Evolutionary conservation across 768 basidiomycete genomes (phyloP), one percentile per base, ranked within the genome.

Genomic region (Amanita molliuscula): DNA sequence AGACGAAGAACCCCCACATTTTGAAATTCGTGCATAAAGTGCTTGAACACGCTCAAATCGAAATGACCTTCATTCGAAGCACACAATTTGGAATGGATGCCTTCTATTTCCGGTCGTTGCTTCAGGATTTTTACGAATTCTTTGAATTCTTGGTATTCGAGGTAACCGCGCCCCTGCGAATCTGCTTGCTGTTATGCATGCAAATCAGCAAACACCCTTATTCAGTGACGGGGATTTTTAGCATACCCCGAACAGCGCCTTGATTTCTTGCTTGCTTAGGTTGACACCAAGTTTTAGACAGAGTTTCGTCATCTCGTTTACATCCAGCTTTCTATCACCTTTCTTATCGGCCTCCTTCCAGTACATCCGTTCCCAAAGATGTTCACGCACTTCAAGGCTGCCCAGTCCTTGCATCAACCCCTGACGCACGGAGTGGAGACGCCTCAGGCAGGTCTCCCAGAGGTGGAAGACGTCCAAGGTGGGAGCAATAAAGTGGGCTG

Each of bases 81-180:
- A 34, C 49, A 44, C 6, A 76, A 61, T 44, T 70, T 67, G 54
- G 71, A 70, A 66, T 82, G 84, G 15, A 95, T 60, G 1, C 71
- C 61, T 36, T 85, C 79, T 5, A 97, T 67, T 54, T 98, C 95
- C 0, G 87, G 84, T 11, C 95, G 78, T 2, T 76, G 72, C 60
- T 94, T 94, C 50, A 96, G 74, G 15, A 84, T 66, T 63, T 86
- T 89, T 56, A 96, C 88, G 54, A 98, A 92, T 11, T 70, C 71
- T 47, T 84, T 82, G 61, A 96, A 97, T 53, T 87, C 86, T 3
- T 74, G 60, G 59, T 93, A 92, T 63, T 91, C 82, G 41, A 96
- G 81, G 52, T 72, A 84, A 1, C 73, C 73, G 0, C 73, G 73
- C 1, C 66, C 57, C 47, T 74, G 67, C 1, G 63, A 60, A 62